phyloP scores from a whole-genome alignment of 1,139 yeast species.

The Blastobotrys illinoisensis region DNA sequence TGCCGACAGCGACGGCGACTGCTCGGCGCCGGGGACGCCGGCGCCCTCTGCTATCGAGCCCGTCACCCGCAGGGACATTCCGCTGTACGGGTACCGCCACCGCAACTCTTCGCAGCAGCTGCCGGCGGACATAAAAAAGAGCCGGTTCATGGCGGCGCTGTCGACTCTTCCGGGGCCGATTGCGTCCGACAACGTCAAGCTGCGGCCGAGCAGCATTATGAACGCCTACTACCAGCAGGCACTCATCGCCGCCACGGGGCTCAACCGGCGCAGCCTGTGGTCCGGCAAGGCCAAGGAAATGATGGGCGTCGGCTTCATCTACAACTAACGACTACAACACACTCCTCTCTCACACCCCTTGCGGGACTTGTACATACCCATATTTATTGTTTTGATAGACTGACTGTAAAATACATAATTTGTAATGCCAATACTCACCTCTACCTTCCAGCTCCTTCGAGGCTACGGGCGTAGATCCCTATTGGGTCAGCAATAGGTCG shows the following conservation, averaged over 20 bases:
- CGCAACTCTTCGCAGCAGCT: slow-evolving; percentile 4
- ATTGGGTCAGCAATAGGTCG: no score
- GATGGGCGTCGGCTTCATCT: slow-evolving; percentile 33
- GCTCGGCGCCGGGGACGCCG: slow-evolving; percentile 11
- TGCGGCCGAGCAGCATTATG: slow-evolving; percentile 4
- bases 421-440: background rate
- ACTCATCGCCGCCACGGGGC: slow-evolving; percentile 27
- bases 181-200: background rate
- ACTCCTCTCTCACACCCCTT: background rate
- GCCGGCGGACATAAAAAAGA: slow-evolving; percentile 6
- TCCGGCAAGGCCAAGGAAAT: slow-evolving; percentile 52
- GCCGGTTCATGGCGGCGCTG: slow-evolving; percentile 17
- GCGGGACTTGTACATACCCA: background rate
- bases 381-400: background rate
- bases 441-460: no score
- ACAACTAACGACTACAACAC: background rate
- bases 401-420: background rate
- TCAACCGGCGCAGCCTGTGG: slow-evolving; percentile 44
- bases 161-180: slow-evolving; percentile 14
- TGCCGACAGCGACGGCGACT: slow-evolving; percentile 17
- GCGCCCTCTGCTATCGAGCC: slow-evolving; percentile 5
- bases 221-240: slow-evolving; percentile 27
- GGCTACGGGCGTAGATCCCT: no score
- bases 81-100: slow-evolving; percentile 12
- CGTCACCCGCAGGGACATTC: slow-evolving; percentile 5